Percentiles rank a stretch among this genome's conserved stretches.
phyloP scores from a whole-genome alignment of 768 basidiomycete genomes.

The Amanita rimosa region DNA sequence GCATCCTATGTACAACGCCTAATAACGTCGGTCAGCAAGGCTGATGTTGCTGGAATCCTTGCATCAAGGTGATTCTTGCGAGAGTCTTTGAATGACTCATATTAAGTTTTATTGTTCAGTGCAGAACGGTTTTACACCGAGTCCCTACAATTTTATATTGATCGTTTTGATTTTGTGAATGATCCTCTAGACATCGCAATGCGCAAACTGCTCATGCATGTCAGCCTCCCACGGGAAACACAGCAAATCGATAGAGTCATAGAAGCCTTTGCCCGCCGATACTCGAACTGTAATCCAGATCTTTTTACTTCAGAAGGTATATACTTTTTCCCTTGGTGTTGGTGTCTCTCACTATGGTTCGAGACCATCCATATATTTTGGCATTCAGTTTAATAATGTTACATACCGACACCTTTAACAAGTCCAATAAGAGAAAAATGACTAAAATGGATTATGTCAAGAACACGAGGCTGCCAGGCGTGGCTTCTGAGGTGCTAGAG shows the following conservation, averaged over 20 bases:
- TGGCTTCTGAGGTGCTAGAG: conserved; percentile 75
- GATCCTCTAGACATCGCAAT: conserved; percentile 89
- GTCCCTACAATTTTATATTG: conserved; percentile 64
- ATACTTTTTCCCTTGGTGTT: not conserved
- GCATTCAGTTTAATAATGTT: conserved; percentile 98
- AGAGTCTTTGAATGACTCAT: not conserved
- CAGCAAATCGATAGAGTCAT: conserved; percentile 98
- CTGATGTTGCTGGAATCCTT: conserved; percentile 70
- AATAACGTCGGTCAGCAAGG: conserved; percentile 51
- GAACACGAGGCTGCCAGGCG: conserved; percentile 83
- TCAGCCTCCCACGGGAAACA: conserved; percentile 88
- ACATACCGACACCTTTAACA: conserved; percentile 97
- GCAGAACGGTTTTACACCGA: conserved; percentile 56
- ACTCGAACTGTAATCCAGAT: conserved; percentile 71
- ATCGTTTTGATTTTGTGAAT: conserved; percentile 63
- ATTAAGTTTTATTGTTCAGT: conserved; percentile 27
- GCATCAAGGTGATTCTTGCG: conserved; percentile 57
- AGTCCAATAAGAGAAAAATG: conserved; percentile 97
- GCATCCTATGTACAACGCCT: conserved; percentile 61
- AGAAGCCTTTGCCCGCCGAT: conserved; percentile 85
- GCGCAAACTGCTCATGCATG: conserved; percentile 81
- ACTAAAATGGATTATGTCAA: conserved; percentile 87
- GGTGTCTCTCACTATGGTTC: not conserved
- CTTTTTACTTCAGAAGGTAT: conserved; percentile 71
- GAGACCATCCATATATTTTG: conserved; percentile 91